A percentile compares a stretch with the other conserved stretches of the same genome.
Evolutionary conservation across 2,329 filamentous ascomycete species (phyloP).

Genomic region (Elsinoe arachidis): DNA sequence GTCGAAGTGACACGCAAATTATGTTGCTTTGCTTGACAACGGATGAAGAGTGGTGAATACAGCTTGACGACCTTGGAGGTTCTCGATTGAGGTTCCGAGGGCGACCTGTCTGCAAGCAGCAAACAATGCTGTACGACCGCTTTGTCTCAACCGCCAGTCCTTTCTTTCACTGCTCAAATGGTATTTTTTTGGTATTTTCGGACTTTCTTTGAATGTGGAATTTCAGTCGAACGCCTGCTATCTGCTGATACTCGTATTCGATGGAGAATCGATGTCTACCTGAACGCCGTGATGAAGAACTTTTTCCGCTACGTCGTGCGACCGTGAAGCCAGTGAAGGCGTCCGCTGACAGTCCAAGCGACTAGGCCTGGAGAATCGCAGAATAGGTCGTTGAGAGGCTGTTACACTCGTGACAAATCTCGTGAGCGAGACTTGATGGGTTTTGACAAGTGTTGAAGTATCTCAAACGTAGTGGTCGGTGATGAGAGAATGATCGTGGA

Average conservation of each 20-base stretch:
- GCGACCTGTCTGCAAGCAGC: not conserved
- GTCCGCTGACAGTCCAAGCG: slow-evolving; percentile 37
- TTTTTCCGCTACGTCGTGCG: slow-evolving; percentile 11
- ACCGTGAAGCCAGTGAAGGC: slow-evolving; percentile 52
- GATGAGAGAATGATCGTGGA: not conserved
- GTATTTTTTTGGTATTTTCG: not conserved
- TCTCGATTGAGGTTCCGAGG: not conserved
- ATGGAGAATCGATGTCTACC: not conserved
- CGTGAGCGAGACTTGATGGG: not conserved
- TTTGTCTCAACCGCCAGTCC: not conserved
- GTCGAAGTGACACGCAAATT: slow-evolving; percentile 37
- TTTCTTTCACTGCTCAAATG: not conserved
- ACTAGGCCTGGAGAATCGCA: slow-evolving; percentile 26
- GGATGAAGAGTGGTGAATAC: slow-evolving; percentile 64
- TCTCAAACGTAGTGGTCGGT: slow-evolving; percentile 11
- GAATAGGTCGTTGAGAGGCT: slow-evolving; percentile 25
- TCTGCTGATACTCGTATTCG: slow-evolving; percentile 6
- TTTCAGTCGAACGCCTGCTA: not conserved
- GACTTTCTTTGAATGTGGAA: not conserved
- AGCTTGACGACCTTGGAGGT: slow-evolving; percentile 45
- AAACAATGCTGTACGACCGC: not conserved
- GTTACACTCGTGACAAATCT: slow-evolving; percentile 1
- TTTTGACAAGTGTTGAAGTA: not conserved
- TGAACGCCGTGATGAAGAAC: slow-evolving; percentile 4
- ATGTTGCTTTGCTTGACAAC: slow-evolving; percentile 40